Evolutionary conservation across 148 eudicot species (phyloP), one percentile per base, ranked within the genome.

Genomic region (Silene conica): DNA sequence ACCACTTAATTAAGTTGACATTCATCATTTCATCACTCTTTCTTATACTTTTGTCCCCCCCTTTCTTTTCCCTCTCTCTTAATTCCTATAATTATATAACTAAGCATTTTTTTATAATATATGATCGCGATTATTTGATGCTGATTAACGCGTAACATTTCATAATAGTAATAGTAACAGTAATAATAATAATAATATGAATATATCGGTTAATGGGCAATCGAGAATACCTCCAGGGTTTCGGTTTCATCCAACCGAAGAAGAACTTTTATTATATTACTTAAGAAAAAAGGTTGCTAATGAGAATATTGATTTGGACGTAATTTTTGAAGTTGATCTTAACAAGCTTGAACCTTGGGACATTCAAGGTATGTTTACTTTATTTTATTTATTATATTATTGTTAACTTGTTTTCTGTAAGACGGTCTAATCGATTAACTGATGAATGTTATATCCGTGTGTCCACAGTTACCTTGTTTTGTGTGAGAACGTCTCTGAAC

Each of bases 301-400:
- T 52, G 86, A 81, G 68, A 79, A 74, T 64, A 87, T 89, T 46
- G 90, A 87, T 48, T 74, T 89, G 63, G 89, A 89, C 80, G 93
- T 89, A 16, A 89, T 89, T 59, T 81, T 78, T 28, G 87, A 84
- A 26, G 86, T 87, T 8, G 90, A 89, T 87, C 93, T 89, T 21
- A 89, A 89, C 55, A 89, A 84, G 80, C 85, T 89, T 8, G 90
- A 89, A 73, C 90, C 90, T 68, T 89, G 93, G 93, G 93, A 89
- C 63, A 89, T 89, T 73, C 89, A 89, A 89, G 93, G 93, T 89
- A 74, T 3, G 10, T 41, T 1, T 11, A n/a, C 20, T 43, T 25
- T n/a, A n/a, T n/a, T 43, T 22, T 3, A 6, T 7, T 6, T n/a
- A n/a, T n/a, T n/a, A n/a, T n/a, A 31, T 5, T 31, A 3, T 3